Conservation (phyloP, 2,329 filamentous ascomycete genomes). For the Fusarium bactridioides region DNA sequence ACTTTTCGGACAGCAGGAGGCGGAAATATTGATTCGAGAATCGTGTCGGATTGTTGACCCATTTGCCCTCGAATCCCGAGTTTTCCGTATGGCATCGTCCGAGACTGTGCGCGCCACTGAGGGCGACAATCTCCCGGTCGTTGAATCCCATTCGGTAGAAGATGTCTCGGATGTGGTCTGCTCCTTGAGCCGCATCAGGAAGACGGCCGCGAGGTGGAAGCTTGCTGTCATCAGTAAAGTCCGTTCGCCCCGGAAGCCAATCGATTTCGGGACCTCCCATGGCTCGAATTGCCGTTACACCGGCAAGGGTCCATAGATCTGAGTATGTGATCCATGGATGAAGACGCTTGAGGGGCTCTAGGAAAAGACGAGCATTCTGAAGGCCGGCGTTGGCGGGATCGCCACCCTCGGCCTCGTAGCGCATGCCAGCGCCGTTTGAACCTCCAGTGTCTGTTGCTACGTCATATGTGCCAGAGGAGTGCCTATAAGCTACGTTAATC, state of each 20-base stretch:
- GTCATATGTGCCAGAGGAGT: conserved; percentile 10
- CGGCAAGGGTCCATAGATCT: conserved; percentile 3
- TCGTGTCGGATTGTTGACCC: conserved; percentile 6
- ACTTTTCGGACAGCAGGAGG: neutral
- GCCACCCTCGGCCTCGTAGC: conserved; percentile 7
- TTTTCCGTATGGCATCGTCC: conserved; percentile 6
- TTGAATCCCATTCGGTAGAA: conserved; percentile 11
- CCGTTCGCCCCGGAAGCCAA: conserved; percentile 4
- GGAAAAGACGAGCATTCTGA: conserved; percentile 1
- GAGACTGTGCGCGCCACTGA: conserved; percentile 2
- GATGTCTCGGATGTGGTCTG: neutral
- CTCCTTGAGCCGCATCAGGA: conserved; percentile 1
- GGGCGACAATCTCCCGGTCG: neutral
- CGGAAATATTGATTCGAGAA: conserved; percentile 14
- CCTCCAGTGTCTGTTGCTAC: neutral
- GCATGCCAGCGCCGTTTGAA: conserved; percentile 6
- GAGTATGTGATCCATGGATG: conserved; percentile 8
- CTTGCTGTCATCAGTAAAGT: conserved; percentile 1
- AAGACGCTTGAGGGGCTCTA: conserved; percentile 4
- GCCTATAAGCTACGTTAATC: neutral
- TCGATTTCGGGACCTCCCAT: neutral
- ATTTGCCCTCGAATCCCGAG: conserved; percentile 1
- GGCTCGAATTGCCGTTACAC: neutral
- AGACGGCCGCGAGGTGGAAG: conserved; percentile 7
- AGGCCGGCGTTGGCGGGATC: conserved; percentile 9